A percentile compares a stretch with the other conserved stretches of the same genome.
Evolutionary conservation across 108 stramenopile species (phyloP).

Genomic region (Fragilariopsis cylindrus): DNA sequence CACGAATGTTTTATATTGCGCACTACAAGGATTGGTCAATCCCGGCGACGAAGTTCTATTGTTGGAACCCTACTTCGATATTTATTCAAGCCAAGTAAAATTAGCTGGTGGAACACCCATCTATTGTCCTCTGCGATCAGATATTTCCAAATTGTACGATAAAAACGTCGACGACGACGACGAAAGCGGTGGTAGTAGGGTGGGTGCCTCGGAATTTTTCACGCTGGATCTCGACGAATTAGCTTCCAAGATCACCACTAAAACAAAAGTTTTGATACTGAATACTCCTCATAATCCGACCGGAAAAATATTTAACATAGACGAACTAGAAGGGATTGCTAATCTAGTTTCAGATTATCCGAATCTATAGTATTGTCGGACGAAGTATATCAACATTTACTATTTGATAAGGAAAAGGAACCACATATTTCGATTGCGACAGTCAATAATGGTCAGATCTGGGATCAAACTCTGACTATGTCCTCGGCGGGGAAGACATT

Average conservation of each 20-base stretch:
- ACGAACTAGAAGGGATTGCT: conserved; percentile 77
- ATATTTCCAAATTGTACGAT: not conserved
- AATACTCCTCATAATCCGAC: conserved; percentile 99
- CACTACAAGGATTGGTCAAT: conserved; percentile 66
- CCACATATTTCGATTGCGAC: conserved; percentile 70
- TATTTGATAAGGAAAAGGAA: conserved; percentile 61
- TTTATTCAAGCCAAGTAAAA: conserved; percentile 59
- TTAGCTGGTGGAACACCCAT: conserved; percentile 59
- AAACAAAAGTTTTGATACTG: conserved; percentile 74
- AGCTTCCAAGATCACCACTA: conserved; percentile 52
- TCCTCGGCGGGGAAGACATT: conserved; percentile 92
- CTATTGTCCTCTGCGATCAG: conserved; percentile 58
- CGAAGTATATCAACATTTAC: conserved; percentile 88
- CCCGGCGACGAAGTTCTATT: conserved; percentile 86
- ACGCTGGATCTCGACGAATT: conserved; percentile 68
- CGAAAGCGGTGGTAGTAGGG: not conserved
- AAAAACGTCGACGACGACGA: not conserved
- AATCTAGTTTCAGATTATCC: conserved; percentile 62
- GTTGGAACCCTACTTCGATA: conserved; percentile 86
- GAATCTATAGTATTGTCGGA: conserved; percentile 78
- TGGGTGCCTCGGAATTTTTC: conserved; percentile 54
- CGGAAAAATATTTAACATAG: conserved; percentile 90
- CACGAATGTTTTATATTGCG: conserved; percentile 74
- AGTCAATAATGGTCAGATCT: conserved; percentile 59
- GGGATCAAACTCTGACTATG: conserved; percentile 78